These are phyloP conservation scores for Lactifluus piperatus DNA, from an alignment of 768 basidiomycete genomes.

Conservation along the genomic window DNA sequence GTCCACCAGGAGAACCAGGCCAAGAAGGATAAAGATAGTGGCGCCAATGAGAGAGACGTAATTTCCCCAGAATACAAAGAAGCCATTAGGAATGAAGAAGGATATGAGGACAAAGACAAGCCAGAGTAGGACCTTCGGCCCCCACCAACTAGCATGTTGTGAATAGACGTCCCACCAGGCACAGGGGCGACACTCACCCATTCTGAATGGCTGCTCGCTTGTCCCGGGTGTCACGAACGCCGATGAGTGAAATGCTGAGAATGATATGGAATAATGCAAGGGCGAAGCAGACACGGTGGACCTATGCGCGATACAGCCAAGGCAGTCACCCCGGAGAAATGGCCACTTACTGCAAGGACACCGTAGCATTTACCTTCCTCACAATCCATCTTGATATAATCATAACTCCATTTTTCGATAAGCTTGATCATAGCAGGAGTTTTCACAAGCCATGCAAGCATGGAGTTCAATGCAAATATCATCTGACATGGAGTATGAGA, in stretches of 20 bases:
- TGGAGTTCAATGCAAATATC: slow-evolving; percentile 92
- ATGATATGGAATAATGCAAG: slow-evolving; percentile 82
- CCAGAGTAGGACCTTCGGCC: slow-evolving; percentile 91
- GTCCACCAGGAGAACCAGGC: slow-evolving; percentile 94
- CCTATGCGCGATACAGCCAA: slow-evolving; percentile 33
- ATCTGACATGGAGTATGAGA: slow-evolving; percentile 40
- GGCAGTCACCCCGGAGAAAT: background rate
- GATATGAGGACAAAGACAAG: slow-evolving; percentile 68
- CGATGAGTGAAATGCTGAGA: slow-evolving; percentile 69
- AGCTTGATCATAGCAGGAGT: slow-evolving; percentile 78
- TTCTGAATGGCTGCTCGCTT: slow-evolving; percentile 96
- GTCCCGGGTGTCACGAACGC: slow-evolving; percentile 82
- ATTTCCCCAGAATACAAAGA: slow-evolving; percentile 98
- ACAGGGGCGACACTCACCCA: slow-evolving; percentile 46
- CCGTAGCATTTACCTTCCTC: slow-evolving; percentile 91
- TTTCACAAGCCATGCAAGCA: slow-evolving; percentile 96
- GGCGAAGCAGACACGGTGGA: slow-evolving; percentile 96
- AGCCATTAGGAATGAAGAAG: slow-evolving; percentile 94
- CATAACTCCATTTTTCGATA: slow-evolving; percentile 88
- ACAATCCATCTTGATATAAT: slow-evolving; percentile 98
- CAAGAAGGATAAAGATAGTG: slow-evolving; percentile 91
- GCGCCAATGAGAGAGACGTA: slow-evolving; percentile 89
- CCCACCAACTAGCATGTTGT: slow-evolving; percentile 77
- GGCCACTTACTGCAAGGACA: slow-evolving; percentile 74
- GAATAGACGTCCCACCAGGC: slow-evolving; percentile 5